Evolutionary conservation across 345 rosid species (phyloP), one percentile per base, ranked within the genome.

Genomic region (Eutrema heterophyllum): DNA sequence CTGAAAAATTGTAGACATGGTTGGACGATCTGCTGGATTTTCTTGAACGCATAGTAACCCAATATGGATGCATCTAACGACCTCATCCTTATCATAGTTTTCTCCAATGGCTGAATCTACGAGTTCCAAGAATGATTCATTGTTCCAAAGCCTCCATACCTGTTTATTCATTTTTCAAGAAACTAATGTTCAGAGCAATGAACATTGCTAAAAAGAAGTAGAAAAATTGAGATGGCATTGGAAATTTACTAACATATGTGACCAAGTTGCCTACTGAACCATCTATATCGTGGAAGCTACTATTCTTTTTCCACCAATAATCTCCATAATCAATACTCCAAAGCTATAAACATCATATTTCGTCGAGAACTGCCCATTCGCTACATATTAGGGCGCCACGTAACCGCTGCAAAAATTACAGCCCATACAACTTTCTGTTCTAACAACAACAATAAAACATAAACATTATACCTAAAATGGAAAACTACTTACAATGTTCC

Each of bases 321-420:
- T 73, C 66, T 73, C 78, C 10, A 74, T 4, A 36, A 66, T 1
- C 67, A 74, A 36, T 12, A 74, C 67, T 45, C 78, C 78, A 8
- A 56, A 74, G 13, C 78, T 66, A 49, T 74, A 74, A 2, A 74
- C 72, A 57, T 66, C 78, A 0, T 68, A 59, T n/a, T 75, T 75
- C 1, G 21, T 67, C 0, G 73, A 75, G 55, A 67, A 74, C 2
- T 57, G 60, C 1, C 78, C 78, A 67, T 29, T 29, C 0, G 30
- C 0, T 2, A 50, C 67, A 67, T 74, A 74, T 1, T 74, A 72
- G 2, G 67, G 78, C 0, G 67, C 33, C 60, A 74, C 67, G 53
- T 74, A 74, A 48, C 78, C 78, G 5, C 77, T 72, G n/a, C 29
- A 43, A 43, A 52, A 16, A n/a, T n/a, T 36, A 57, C 43, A 54